phyloP scores from a whole-genome alignment of 2,329 filamentous ascomycete genomes.

The Davidsoniella virescens region DNA sequence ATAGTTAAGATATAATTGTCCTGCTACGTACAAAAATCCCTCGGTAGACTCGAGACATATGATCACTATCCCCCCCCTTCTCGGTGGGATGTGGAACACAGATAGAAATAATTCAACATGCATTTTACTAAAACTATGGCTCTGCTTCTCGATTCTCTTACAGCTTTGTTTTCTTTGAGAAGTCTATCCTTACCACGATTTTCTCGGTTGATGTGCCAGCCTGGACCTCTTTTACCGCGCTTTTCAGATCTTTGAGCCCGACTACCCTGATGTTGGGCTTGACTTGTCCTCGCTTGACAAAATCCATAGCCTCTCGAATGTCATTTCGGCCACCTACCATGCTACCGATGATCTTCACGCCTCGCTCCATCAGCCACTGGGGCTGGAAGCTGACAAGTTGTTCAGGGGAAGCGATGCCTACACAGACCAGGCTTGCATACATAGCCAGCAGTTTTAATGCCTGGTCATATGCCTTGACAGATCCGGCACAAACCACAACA shows the following conservation, averaged over 20 bases:
- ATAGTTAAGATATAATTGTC: too few species aligned
- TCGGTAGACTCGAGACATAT: too few species aligned
- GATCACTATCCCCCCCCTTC: too few species aligned
- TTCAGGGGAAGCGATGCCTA: background rate
- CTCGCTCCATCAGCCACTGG: background rate
- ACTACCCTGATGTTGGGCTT: constrained; percentile 1
- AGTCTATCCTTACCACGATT: background rate
- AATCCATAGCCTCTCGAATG: background rate
- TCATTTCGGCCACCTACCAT: background rate
- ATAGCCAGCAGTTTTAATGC: background rate
- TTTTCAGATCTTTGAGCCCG: background rate
- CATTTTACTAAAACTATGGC: too few species aligned
- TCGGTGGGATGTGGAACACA: too few species aligned
- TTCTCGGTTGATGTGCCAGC: background rate
- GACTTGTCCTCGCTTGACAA: background rate
- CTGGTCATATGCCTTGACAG: background rate
- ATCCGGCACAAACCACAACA: background rate
- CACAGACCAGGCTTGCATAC: background rate
- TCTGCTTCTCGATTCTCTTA: background rate
- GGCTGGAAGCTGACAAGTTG: background rate
- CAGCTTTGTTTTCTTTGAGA: background rate
- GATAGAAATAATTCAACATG: too few species aligned
- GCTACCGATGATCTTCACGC: background rate
- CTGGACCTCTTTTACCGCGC: background rate
- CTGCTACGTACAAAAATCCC: too few species aligned